phyloP scores from a whole-genome alignment of 805 yeast genomes.

The Ogataea allantospora region DNA sequence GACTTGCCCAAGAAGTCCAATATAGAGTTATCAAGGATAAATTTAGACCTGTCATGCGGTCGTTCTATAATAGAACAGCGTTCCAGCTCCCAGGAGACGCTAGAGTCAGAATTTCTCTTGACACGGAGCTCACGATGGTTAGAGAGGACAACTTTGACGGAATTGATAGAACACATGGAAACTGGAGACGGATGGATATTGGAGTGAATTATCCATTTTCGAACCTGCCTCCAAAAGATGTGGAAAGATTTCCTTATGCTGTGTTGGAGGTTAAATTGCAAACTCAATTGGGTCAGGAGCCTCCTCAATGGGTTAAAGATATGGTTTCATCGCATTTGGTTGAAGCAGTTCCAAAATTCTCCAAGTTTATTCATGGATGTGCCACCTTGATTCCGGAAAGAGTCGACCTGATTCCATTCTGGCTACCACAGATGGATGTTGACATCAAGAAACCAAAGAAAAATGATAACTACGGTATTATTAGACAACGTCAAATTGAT shows the following conservation, averaged over 20 bases:
- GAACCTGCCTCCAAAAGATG: conserved; percentile 80
- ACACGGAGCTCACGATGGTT: conserved; percentile 95
- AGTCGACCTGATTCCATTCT: conserved; percentile 85
- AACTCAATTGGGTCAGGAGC: conserved; percentile 98
- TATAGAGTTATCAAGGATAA: conserved; percentile 81
- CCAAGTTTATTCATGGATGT: conserved; percentile 95
- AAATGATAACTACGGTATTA: conserved; percentile 60
- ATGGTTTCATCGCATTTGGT: conserved; percentile 89
- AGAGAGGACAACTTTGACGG: conserved; percentile 98
- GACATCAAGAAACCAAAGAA: conserved; percentile 88
- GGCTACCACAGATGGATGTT: conserved; percentile 96
- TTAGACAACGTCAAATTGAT: conserved; percentile 39
- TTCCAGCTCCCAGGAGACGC: conserved; percentile 99
- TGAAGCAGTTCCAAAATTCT: conserved; percentile 97
- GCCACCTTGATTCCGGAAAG: conserved; percentile 86
- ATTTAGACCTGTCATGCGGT: conserved; percentile 90
- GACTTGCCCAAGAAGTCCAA: conserved; percentile 90
- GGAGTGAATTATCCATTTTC: conserved; percentile 96
- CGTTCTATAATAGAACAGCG: conserved; percentile 97
- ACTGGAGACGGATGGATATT: conserved; percentile 98
- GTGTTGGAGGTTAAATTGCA: conserved; percentile 96
- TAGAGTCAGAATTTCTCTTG: conserved; percentile 95
- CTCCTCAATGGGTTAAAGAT: conserved; percentile 96
- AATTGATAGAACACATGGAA: conserved; percentile 78
- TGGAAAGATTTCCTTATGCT: conserved; percentile 95